Conservation (phyloP, 208 protist genomes). For the Blastocrithidia nonstop region DNA sequence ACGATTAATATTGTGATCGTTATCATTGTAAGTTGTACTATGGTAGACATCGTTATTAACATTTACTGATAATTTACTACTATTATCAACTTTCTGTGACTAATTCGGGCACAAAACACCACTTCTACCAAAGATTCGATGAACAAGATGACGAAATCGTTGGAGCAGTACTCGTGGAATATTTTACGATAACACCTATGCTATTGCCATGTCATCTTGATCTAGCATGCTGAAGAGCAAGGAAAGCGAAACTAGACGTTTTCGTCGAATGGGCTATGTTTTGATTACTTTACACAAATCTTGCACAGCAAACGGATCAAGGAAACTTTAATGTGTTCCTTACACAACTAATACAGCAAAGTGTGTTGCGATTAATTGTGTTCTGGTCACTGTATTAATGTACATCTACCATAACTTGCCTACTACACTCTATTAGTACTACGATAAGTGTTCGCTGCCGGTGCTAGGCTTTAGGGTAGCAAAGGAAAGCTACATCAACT, state of each 20-base stretch:
- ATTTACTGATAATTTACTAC: too few species aligned
- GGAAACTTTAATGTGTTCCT: slow-evolving; percentile 66
- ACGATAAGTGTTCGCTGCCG: too few species aligned
- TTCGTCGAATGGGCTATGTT: slow-evolving; percentile 40
- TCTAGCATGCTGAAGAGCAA: slow-evolving; percentile 73
- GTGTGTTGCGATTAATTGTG: slow-evolving; percentile 36
- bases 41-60: too few species aligned
- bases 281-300: slow-evolving; percentile 59
- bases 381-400: slow-evolving; percentile 17
- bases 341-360: slow-evolving; percentile 54
- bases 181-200: slow-evolving; percentile 34
- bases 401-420: not conserved
- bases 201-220: slow-evolving; percentile 59
- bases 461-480: slow-evolving; percentile 1
- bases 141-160: slow-evolving; percentile 45
- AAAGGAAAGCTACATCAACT: slow-evolving; percentile 28
- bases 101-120: too few species aligned
- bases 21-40: too few species aligned
- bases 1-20: too few species aligned
- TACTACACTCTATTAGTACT: not conserved
- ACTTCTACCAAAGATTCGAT: slow-evolving; percentile 10
- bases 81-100: too few species aligned
- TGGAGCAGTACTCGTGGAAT: slow-evolving; percentile 45
- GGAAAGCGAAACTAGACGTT: slow-evolving; percentile 55
- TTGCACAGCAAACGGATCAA: slow-evolving; percentile 54